These are phyloP conservation scores for Sedum album DNA, from an alignment of 164 flowering plant genomes.

Conservation along the genomic window DNA sequence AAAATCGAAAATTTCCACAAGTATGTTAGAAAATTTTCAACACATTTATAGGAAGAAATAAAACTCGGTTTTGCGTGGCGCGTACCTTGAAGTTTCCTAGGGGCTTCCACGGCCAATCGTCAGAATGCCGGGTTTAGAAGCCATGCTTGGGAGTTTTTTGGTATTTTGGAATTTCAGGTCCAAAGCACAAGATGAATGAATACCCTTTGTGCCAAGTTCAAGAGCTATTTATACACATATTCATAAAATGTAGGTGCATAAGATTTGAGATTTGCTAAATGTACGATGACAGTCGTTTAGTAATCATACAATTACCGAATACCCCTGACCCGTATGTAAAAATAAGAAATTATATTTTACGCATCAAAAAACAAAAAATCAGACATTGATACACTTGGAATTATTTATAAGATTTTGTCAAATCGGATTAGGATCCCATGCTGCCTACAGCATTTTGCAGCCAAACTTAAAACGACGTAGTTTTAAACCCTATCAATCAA, in stretches of 20 bases:
- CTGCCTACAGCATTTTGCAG: no score
- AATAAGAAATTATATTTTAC: no score
- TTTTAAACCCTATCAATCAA: no score
- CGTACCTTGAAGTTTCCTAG: constrained; percentile 46
- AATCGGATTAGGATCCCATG: no score
- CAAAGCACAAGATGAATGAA: neutral
- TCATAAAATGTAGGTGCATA: neutral
- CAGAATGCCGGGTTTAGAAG: constrained; percentile 10
- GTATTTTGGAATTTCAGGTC: neutral
- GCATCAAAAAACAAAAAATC: no score
- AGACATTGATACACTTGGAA: no score
- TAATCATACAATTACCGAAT: no score
- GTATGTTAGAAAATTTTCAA: neutral
- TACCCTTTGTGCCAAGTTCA: neutral
- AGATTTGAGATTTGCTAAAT: neutral
- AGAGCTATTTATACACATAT: neutral
- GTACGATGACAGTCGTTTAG: neutral
- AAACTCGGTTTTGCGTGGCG: neutral
- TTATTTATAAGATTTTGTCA: neutral
- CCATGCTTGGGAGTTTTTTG: neutral
- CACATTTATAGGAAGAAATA: no score
- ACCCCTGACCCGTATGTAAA: no score
- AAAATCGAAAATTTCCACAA: no score
- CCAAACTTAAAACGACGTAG: no score
- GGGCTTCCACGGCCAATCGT: constrained; percentile 49